These are phyloP conservation scores for Cymodocea nodosa DNA, from an alignment of 116 monocot genomes.

Conservation along the genomic window DNA sequence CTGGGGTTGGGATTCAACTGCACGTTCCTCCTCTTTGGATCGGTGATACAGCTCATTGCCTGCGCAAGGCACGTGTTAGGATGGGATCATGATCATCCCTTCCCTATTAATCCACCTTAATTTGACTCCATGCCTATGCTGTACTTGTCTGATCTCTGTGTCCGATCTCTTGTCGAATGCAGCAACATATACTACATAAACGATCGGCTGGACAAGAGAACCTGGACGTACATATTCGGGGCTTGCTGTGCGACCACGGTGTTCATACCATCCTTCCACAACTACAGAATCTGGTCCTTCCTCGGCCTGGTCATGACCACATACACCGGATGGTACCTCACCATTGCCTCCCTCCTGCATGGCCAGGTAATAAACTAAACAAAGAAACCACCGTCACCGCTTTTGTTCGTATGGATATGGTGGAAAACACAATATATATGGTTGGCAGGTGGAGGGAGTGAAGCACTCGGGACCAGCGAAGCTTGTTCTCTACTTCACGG, in stretches of 20 bases:
- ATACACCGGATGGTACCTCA: conserved; percentile 92
- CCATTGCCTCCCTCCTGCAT: conserved; percentile 72
- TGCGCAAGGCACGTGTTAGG: conserved; percentile 58
- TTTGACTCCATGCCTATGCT: background rate
- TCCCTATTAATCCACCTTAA: background rate
- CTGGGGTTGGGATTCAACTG: conserved; percentile 87
- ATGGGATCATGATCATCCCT: too few relatives aligned
- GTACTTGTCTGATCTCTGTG: background rate
- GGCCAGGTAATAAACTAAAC: conserved; percentile 69
- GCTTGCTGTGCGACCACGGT: conserved; percentile 96
- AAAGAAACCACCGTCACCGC: too few relatives aligned
- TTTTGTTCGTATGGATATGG: too few relatives aligned
- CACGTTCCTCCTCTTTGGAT: conserved; percentile 95
- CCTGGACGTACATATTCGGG: conserved; percentile 97
- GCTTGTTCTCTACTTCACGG: conserved; percentile 89
- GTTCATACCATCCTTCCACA: conserved; percentile 93
- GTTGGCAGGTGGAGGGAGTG: conserved; percentile 93
- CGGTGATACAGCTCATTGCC: conserved; percentile 95
- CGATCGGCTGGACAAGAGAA: conserved; percentile 92
- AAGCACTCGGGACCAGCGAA: conserved; percentile 84
- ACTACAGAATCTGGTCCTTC: conserved; percentile 96
- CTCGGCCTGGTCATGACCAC: conserved; percentile 91
- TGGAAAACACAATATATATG: too few relatives aligned
- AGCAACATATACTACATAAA: conserved; percentile 98
- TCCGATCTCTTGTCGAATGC: background rate